Evolutionary conservation across 805 yeast species (phyloP), one percentile per base, ranked within the genome.

Genomic region (Schwanniomyces pseudopolymorphus): DNA sequence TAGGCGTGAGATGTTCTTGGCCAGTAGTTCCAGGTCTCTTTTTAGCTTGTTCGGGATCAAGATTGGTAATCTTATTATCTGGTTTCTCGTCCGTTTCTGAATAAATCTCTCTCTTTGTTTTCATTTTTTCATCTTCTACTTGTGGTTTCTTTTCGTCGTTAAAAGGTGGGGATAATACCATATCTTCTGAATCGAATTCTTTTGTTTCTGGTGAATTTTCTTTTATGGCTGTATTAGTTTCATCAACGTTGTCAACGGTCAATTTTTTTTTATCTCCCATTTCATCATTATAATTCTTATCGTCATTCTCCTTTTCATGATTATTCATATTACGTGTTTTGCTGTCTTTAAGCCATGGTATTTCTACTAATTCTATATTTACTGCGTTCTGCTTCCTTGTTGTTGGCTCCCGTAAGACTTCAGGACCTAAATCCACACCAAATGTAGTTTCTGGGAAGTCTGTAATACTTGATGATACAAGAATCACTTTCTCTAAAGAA

Each of bases 401-500:
- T 10, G 25, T 9, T 3, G 25, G 16, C n/a, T 36, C 39, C 20
- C 20, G 19, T 20, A 25, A 20, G 16, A 20, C 11, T 13, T 43
- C 42, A 10, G 25, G 13, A 4, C 43, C 45, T 3, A 43, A 16
- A 37, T 43, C 33, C 13, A 13, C 8, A 19, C 25, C 9, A 21
- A 36, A 36, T 4, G 42, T 49, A n/a, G 36, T 22, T 17, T 33
- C 41, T 21, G 67, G 62, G 37, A 55, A 68, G 13, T 65, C 70
- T 9, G 42, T 45, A 6, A 65, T 45, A 0, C 61, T 39, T 2
- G 72, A 66, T 19, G 66, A 57, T 5, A 71, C 75, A 20, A 50
- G 42, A 2, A 44, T 64, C 59, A 47, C 55, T 66, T 45, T 68
- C 51, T 39, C 53, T 56, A 80, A 42, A 0, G 82, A 76, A 43